Evolutionary conservation across 225 moss, liverwort and hornwort genomes (phyloP).

Genomic region (Bryoerythrophyllum caledonicum): DNA sequence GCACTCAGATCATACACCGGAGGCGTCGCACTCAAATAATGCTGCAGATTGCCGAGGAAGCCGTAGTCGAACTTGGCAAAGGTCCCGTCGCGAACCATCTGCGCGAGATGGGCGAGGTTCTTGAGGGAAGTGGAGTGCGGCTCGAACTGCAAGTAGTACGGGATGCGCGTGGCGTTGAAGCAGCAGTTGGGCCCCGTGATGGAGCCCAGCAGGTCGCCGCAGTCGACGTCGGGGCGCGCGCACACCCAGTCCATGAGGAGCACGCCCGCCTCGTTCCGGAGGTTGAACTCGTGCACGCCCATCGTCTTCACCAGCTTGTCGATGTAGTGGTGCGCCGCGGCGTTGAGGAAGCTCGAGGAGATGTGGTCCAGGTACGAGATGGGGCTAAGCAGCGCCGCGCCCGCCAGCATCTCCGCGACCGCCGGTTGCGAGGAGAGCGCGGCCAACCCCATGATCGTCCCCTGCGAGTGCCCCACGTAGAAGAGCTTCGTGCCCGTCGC

Average conservation of each 20-base stretch:
- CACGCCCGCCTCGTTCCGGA: slow-evolving; percentile 77
- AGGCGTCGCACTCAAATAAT: slow-evolving; percentile 59
- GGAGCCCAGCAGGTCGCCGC: slow-evolving; percentile 73
- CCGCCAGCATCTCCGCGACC: slow-evolving; percentile 63
- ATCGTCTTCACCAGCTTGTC: slow-evolving; percentile 78
- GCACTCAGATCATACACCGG: slow-evolving; percentile 64
- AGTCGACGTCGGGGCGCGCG: slow-evolving; percentile 60
- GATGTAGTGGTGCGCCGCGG: slow-evolving; percentile 78
- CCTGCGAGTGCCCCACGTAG: slow-evolving; percentile 86
- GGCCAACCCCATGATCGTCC: slow-evolving; percentile 92
- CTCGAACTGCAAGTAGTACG: slow-evolving; percentile 81
- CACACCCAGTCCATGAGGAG: slow-evolving; percentile 80
- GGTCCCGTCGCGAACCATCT: slow-evolving; percentile 87
- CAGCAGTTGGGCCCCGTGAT: slow-evolving; percentile 96
- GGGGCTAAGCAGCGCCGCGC: slow-evolving; percentile 86
- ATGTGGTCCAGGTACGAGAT: slow-evolving; percentile 90
- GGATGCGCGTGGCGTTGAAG: slow-evolving; percentile 81
- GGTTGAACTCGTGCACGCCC: slow-evolving; percentile 80
- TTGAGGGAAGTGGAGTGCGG: slow-evolving; percentile 95
- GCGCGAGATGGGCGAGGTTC: slow-evolving; percentile 90
- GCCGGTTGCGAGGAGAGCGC: slow-evolving; percentile 60
- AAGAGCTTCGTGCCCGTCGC: slow-evolving; percentile 49
- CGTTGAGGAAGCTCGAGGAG: slow-evolving; percentile 67
- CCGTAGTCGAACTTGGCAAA: slow-evolving; percentile 90
- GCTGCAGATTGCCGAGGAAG: slow-evolving; percentile 71